Evolutionary conservation across 805 yeast genomes (phyloP), one percentile per base, ranked within the genome.

Genomic region (Blastobotrys robertii): DNA sequence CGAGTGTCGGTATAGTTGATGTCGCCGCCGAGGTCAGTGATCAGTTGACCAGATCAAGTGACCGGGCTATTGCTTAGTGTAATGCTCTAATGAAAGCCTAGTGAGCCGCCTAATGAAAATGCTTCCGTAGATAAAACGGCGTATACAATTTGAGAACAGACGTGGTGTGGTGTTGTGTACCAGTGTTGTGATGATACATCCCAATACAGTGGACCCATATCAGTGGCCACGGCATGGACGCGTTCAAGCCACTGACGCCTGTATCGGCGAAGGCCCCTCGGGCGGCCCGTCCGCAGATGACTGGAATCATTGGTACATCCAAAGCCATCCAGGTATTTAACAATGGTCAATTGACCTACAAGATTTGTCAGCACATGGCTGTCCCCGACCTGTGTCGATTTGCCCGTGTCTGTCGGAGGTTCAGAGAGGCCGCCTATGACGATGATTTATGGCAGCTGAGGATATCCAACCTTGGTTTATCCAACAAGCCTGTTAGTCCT

Each of bases 351-450:
- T 19, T 19, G 25, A 4, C 25, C 4, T 19, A 19, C 25, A 19
- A 4, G 31, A 45, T 50, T 8, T 44, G 37, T 11, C 41, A 39
- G 16, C 39, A 43, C 31, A 40, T 51, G 30, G 13, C 48, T 10
- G 50, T 50, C 7, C 43, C 43, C 4, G 76, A 71, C 43, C 55
- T 71, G 28, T 46, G 70, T 34, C 48, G 55, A 13, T 66, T 71
- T 44, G 58, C 68, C 3, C 60, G 52, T 22, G 67, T 67, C 6
- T 67, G 70, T 10, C 59, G 57, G 45, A 65, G 65, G 50, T 60
- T 71, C 5, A 55, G 62, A 44, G 57, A 55, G 34, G 61, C 70
- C 1, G 70, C 58, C 25, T 63, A 62, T 46, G 63, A 68, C 41
- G 65, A 67, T n/a, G 30, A 36, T 30, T 22, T 46, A 14, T 52